A percentile compares a stretch with the other conserved stretches of the same genome.
Conservation (phyloP, 768 basidiomycete species). For the Clavaria fumosa region DNA sequence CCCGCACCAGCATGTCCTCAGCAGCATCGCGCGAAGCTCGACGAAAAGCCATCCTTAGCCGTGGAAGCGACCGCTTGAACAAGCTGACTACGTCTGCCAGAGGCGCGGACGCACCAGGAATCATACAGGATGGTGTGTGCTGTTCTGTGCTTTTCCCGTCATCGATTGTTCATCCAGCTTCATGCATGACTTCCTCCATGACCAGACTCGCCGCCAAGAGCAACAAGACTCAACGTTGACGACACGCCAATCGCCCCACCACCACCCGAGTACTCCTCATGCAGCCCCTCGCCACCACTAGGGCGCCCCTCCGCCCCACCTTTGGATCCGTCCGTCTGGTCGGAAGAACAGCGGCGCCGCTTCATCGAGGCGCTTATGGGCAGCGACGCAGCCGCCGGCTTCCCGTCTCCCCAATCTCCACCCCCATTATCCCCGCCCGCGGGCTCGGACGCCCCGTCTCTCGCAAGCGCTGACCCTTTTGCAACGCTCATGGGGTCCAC, state of each 20-base stretch:
- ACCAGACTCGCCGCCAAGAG: constrained; percentile 19
- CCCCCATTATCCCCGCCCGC: not conserved
- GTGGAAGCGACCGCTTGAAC: constrained; percentile 60
- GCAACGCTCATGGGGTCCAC: too few species aligned
- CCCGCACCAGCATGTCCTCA: too few species aligned
- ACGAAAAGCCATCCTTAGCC: constrained; percentile 56
- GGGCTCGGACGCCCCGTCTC: constrained; percentile 10
- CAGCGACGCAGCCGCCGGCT: constrained; percentile 12
- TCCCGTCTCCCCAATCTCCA: constrained; percentile 3
- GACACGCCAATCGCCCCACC: constrained; percentile 28
- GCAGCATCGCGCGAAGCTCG: constrained; percentile 66
- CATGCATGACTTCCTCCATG: constrained; percentile 18
- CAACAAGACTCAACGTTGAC: constrained; percentile 30
- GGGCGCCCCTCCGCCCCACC: too few species aligned
- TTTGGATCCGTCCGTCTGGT: constrained; percentile 47
- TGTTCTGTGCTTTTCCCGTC: too few species aligned
- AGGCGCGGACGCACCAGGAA: constrained; percentile 49
- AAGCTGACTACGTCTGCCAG: constrained; percentile 62
- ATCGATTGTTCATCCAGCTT: not conserved
- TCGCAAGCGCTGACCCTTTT: too few species aligned
- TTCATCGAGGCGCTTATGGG: constrained; percentile 52
- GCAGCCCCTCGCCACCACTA: constrained; percentile 10
- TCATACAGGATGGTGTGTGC: constrained; percentile 34
- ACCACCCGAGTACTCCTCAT: constrained; percentile 9
- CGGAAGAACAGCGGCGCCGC: constrained; percentile 51